Percentiles rank a stretch among this genome's conserved stretches.
Conservation (phyloP, 1,284 basidiomycete genomes). For the Spongispora temasekensis region DNA sequence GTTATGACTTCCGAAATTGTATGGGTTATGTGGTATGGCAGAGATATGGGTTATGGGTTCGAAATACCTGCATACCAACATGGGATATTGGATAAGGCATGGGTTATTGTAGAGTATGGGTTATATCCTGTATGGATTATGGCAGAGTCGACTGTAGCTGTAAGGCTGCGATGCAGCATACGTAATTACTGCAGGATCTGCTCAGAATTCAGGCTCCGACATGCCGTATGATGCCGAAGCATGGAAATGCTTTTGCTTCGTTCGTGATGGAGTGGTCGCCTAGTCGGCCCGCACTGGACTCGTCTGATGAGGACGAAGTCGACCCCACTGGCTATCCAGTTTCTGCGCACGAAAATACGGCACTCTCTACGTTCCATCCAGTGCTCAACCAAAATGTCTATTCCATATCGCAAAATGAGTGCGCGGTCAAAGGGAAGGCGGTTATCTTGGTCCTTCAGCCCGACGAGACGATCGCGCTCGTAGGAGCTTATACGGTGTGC, state of each 20-base stretch:
- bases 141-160: no score
- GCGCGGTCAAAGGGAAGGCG: conserved; percentile 12
- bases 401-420: conserved; percentile 3
- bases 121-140: no score
- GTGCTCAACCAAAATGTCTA: conserved; percentile 14
- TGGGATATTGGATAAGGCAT: no score
- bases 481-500: conserved; percentile 56
- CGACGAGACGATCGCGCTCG: conserved; percentile 54
- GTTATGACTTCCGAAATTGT: no score
- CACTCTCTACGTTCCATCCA: conserved; percentile 26
- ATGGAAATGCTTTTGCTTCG: no score
- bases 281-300: conserved; percentile 48
- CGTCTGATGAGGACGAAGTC: conserved; percentile 46
- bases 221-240: conserved; percentile 34
- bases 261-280: no score
- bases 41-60: no score
- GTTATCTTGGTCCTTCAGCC: conserved; percentile 45
- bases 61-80: no score
- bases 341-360: not conserved
- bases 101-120: no score
- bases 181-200: no score
- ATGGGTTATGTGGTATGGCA: no score
- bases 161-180: no score
- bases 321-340: not conserved
- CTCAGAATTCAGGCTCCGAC: conserved; percentile 33